Percentiles rank a stretch among this genome's conserved stretches.
phyloP scores from a whole-genome alignment of 495 filamentous ascomycete species.

The Cudoniella acicularis region DNA sequence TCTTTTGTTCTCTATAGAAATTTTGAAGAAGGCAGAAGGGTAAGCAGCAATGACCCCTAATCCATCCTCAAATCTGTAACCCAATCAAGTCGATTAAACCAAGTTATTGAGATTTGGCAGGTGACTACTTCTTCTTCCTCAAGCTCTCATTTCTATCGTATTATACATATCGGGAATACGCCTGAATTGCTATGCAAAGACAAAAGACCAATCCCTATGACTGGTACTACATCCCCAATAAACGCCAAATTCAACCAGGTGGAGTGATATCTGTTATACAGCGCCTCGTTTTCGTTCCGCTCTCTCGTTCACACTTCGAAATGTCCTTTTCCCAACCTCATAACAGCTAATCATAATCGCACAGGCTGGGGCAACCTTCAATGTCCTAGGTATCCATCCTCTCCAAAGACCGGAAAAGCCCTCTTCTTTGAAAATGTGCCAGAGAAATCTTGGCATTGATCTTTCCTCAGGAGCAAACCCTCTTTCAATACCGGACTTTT shows the following conservation, averaged over 20 bases:
- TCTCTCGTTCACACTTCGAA: slow-evolving; percentile 72
- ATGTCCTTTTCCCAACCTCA: slow-evolving; percentile 90
- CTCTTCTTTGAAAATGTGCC: slow-evolving; percentile 84
- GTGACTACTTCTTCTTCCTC: background rate
- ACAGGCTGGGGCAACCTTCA: slow-evolving; percentile 94
- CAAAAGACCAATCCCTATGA: slow-evolving; percentile 2
- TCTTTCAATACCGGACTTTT: slow-evolving; percentile 20
- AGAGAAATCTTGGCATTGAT: slow-evolving; percentile 71
- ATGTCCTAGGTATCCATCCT: slow-evolving; percentile 83
- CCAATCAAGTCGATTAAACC: background rate
- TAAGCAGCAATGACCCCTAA: no score
- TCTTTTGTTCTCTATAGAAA: no score
- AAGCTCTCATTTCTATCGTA: background rate
- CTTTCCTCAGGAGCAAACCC: slow-evolving; percentile 62
- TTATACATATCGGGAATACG: background rate
- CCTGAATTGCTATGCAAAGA: slow-evolving; percentile 19
- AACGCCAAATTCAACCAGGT: slow-evolving; percentile 6
- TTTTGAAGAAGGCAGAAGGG: no score
- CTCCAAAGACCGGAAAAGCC: slow-evolving; percentile 78
- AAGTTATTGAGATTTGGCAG: background rate
- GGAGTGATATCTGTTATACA: slow-evolving; percentile 12
- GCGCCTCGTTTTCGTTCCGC: slow-evolving; percentile 22
- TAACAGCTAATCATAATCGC: slow-evolving; percentile 99
- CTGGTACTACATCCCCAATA: slow-evolving; percentile 4
- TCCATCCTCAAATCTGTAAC: no score